Evolutionary conservation across 805 yeast species (phyloP).

Genomic region (Pichia occidentalis): DNA sequence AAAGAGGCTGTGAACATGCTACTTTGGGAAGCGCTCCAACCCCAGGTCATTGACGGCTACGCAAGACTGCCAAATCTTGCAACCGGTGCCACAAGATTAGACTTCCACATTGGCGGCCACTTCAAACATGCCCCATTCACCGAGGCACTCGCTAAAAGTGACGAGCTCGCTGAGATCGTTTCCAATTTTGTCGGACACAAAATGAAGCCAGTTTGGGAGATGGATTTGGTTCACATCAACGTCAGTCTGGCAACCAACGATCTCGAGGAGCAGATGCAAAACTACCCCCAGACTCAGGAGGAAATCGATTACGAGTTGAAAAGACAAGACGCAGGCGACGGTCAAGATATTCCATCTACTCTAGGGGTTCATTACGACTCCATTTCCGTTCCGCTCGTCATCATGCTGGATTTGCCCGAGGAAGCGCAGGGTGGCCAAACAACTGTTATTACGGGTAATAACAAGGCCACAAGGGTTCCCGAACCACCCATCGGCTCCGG

Average conservation of each 20-base stretch:
- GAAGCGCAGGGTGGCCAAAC: slow-evolving; percentile 48
- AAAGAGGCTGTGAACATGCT: slow-evolving; percentile 51
- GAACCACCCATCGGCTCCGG: slow-evolving; percentile 43
- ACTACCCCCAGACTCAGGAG: slow-evolving; percentile 13
- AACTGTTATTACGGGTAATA: slow-evolving; percentile 39
- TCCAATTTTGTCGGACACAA: slow-evolving; percentile 45
- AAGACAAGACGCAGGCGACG: slow-evolving; percentile 21
- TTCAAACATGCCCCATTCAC: slow-evolving; percentile 39
- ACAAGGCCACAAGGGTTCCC: slow-evolving; percentile 23
- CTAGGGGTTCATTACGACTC: slow-evolving; percentile 44
- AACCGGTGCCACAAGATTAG: slow-evolving; percentile 30
- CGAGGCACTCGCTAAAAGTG: slow-evolving; percentile 45
- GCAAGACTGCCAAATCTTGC: slow-evolving; percentile 34
- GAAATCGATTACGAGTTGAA: slow-evolving; percentile 15
- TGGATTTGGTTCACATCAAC: slow-evolving; percentile 47
- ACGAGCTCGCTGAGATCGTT: slow-evolving; percentile 41
- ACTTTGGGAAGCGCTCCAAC: slow-evolving; percentile 44
- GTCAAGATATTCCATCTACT: slow-evolving; percentile 36
- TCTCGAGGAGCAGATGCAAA: slow-evolving; percentile 14
- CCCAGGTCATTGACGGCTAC: slow-evolving; percentile 35
- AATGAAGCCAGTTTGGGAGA: slow-evolving; percentile 40
- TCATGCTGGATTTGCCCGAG: slow-evolving; percentile 41
- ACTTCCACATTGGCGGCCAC: slow-evolving; percentile 44
- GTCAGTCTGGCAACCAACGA: slow-evolving; percentile 32
- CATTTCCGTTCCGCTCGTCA: slow-evolving; percentile 41